Evolutionary conservation across 2,329 filamentous ascomycete species (phyloP), one percentile per base, ranked within the genome.

Genomic region (Penicillium oxalicum): DNA sequence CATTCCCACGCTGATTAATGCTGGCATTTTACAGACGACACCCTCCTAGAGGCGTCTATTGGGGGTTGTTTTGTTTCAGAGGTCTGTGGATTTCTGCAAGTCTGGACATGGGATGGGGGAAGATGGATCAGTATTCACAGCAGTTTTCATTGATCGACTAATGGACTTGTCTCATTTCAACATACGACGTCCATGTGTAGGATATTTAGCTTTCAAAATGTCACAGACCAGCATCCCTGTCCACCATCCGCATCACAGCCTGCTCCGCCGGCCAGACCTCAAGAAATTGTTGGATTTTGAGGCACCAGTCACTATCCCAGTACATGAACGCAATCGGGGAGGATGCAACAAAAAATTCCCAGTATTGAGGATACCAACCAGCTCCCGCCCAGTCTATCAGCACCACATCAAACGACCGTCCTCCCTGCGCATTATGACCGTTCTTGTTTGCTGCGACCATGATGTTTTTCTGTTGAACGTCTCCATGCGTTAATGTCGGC

Each of bases 401-500:
- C 24, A 58, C 53, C 9, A 64, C 25, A 37, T 64, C 59, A 58
- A 65, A 63, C 40, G 54, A 61, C 47, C 59, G 58, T 41, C 54
- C 55, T 41, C 55, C 63, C 50, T 60, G 58, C 38, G 47, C 45
- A 13, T 61, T 60, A 33, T 1, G 35, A 25, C 41, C 13, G 39
- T 38, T 51, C 39, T 32, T 44, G 48, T 59, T 59, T 44, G 60
- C 55, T 12, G 34, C 54, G 34, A 60, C 58, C 43, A 61, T 54
- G 49, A 61, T 61, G 34, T 61, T 63, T 42, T 61, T 61, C 49
- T 57, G 60, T 53, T 66, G 61, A 47, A 60, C 40, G 36, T 63
- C 62, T 29, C 61, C 60, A 51, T 66, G 62, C 9, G 62, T 64
- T 37, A 64, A 53, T 35, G 56, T 64, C 0, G 63, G 58, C 51